Conservation (phyloP, 208 protist species). For the Crithidia bombi region DNA sequence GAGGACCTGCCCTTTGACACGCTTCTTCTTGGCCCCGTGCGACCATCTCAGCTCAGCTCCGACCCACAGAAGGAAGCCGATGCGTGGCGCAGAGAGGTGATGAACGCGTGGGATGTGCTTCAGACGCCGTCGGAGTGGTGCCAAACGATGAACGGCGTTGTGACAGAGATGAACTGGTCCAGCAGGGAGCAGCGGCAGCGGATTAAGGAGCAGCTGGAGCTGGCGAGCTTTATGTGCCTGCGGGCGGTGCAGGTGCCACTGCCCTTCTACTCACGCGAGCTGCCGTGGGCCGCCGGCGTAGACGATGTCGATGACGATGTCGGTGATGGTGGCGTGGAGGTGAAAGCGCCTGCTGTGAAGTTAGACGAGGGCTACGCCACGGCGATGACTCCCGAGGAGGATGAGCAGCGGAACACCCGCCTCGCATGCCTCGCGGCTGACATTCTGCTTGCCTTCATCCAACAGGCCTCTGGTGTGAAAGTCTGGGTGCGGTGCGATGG, state of each 20-base stretch:
- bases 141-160: conserved; percentile 41
- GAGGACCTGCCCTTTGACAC: conserved; percentile 20
- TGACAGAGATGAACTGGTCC: conserved; percentile 48
- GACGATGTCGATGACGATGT: conserved; percentile 19
- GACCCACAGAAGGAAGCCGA: conserved; percentile 4
- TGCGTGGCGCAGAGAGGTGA: conserved; percentile 21
- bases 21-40: conserved; percentile 24
- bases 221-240: conserved; percentile 76
- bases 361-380: not conserved
- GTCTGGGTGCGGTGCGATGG: conserved; percentile 85
- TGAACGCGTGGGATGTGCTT: conserved; percentile 36
- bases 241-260: conserved; percentile 72
- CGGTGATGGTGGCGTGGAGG: not conserved
- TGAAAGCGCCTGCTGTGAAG: not conserved
- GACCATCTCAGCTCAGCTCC: not conserved
- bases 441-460: conserved; percentile 40
- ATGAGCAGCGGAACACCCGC: conserved; percentile 37
- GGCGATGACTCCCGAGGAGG: conserved; percentile 3
- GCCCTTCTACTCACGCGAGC: conserved; percentile 34
- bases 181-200: conserved; percentile 17
- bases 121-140: conserved; percentile 58
- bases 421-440: conserved; percentile 46
- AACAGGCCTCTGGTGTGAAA: conserved; percentile 28
- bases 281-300: not conserved
- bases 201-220: conserved; percentile 60